These are phyloP conservation scores for Durotheca rogersii DNA, from an alignment of 495 filamentous ascomycete genomes.

Conservation along the genomic window DNA sequence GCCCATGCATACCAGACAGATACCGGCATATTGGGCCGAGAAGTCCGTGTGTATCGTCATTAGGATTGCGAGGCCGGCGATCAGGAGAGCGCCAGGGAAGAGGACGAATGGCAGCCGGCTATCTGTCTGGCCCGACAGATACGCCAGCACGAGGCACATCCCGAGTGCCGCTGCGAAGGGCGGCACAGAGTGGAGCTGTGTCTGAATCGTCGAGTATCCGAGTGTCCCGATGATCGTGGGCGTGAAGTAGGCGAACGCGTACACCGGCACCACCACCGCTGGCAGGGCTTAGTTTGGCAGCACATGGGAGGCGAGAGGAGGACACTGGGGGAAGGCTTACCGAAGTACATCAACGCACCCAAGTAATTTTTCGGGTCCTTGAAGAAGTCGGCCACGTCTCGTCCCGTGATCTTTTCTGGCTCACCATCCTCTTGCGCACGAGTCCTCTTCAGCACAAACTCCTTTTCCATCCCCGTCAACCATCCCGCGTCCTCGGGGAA, in stretches of 20 bases:
- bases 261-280: slow-evolving; percentile 67
- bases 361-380: slow-evolving; percentile 59
- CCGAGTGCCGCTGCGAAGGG: slow-evolving; percentile 67
- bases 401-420: slow-evolving; percentile 52
- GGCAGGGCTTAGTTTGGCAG: slow-evolving; percentile 7
- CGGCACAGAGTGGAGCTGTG: slow-evolving; percentile 69
- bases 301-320: neutral
- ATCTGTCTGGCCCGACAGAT: slow-evolving; percentile 51
- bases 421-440: slow-evolving; percentile 56
- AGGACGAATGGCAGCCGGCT: slow-evolving; percentile 52
- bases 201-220: slow-evolving; percentile 59
- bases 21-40: slow-evolving; percentile 57
- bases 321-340: slow-evolving; percentile 23
- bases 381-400: slow-evolving; percentile 63
- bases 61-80: slow-evolving; percentile 63
- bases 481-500: slow-evolving; percentile 57
- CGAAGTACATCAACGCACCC: slow-evolving; percentile 75
- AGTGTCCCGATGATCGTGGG: slow-evolving; percentile 64
- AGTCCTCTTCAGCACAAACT: slow-evolving; percentile 62
- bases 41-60: slow-evolving; percentile 55
- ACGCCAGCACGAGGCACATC: slow-evolving; percentile 52
- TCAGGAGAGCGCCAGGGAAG: slow-evolving; percentile 23
- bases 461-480: too few relatives aligned
- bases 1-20: slow-evolving; percentile 65
- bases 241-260: slow-evolving; percentile 59